Conservation (phyloP, 129 eudicot species). For the Rutidosis leptorrhynchoides region DNA sequence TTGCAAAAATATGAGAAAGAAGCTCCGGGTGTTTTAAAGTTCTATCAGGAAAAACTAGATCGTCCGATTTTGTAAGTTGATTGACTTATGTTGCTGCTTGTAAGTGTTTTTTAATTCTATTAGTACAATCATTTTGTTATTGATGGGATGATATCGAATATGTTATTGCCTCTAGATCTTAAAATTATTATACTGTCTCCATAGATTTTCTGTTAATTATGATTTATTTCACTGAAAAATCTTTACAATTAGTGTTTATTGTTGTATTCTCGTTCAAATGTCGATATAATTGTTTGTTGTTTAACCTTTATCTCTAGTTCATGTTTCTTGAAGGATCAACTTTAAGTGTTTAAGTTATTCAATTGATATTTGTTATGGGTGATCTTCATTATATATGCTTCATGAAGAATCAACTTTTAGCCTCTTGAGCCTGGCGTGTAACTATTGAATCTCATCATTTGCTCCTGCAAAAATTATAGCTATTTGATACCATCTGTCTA, state of each 20-base stretch:
- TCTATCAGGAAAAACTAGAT: slow-evolving; percentile 36
- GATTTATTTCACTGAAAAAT: neutral
- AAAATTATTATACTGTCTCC: neutral
- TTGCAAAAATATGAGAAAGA: slow-evolving; percentile 29
- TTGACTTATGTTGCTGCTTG: slow-evolving; percentile 14
- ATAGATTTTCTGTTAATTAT: neutral
- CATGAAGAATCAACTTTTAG: no score
- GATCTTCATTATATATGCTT: neutral
- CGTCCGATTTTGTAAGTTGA: slow-evolving; percentile 3
- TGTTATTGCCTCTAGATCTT: slow-evolving; percentile 6
- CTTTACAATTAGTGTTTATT: neutral
- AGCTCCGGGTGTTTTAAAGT: slow-evolving; percentile 37
- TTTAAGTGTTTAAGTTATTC: neutral
- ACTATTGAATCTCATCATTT: neutral
- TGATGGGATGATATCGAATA: slow-evolving; percentile 12
- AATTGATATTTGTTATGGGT: neutral
- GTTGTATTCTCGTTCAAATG: neutral
- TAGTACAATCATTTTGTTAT: slow-evolving; percentile 6
- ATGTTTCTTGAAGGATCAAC: neutral
- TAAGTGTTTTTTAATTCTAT: slow-evolving; percentile 22
- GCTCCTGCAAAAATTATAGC: no score
- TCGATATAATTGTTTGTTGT: neutral
- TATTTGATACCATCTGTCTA: no score
- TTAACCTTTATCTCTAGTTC: neutral
- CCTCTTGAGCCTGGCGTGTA: no score